phyloP scores from a whole-genome alignment of 495 filamentous ascomycete genomes.

The Neurospora sp. region DNA sequence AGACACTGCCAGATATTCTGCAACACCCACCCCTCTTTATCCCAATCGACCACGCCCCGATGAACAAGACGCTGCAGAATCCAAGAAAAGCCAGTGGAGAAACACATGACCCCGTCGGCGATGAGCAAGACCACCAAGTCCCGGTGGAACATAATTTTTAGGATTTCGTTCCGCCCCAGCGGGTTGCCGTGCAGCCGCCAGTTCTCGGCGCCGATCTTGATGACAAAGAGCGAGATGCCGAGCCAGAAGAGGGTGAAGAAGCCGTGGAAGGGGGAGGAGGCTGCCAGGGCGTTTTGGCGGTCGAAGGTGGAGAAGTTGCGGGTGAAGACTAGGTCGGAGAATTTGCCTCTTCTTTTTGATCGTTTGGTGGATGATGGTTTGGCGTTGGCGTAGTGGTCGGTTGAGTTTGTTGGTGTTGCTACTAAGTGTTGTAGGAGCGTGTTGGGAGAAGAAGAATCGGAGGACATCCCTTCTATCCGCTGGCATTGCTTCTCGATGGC shows the following conservation, averaged over 20 bases:
- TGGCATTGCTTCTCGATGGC: not conserved
- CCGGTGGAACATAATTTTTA: constrained; percentile 52
- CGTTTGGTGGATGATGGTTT: not conserved
- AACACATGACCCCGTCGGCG: constrained; percentile 59
- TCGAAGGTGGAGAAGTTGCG: constrained; percentile 62
- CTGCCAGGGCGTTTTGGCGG: constrained; percentile 46
- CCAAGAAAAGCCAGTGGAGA: constrained; percentile 45
- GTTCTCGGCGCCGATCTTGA: constrained; percentile 56
- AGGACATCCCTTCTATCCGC: not conserved
- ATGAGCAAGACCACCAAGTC: constrained; percentile 55
- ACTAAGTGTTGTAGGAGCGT: not conserved
- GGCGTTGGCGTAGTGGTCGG: not conserved
- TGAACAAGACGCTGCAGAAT: constrained; percentile 47
- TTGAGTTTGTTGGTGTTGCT: not conserved
- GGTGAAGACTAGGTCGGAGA: constrained; percentile 59
- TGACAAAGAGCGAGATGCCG: constrained; percentile 47
- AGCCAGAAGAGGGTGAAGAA: constrained; percentile 75
- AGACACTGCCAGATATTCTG: constrained; percentile 57
- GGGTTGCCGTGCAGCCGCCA: constrained; percentile 50
- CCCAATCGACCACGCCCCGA: constrained; percentile 50
- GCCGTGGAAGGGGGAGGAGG: constrained; percentile 56
- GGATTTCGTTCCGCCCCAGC: constrained; percentile 58
- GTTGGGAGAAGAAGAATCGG: not conserved
- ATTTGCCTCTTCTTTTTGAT: constrained; percentile 32
- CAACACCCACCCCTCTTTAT: constrained; percentile 53